Percentiles rank a stretch among this genome's conserved stretches.
Evolutionary conservation across 2,329 filamentous ascomycete species (phyloP).

Genomic region (Gyromitra esculenta): DNA sequence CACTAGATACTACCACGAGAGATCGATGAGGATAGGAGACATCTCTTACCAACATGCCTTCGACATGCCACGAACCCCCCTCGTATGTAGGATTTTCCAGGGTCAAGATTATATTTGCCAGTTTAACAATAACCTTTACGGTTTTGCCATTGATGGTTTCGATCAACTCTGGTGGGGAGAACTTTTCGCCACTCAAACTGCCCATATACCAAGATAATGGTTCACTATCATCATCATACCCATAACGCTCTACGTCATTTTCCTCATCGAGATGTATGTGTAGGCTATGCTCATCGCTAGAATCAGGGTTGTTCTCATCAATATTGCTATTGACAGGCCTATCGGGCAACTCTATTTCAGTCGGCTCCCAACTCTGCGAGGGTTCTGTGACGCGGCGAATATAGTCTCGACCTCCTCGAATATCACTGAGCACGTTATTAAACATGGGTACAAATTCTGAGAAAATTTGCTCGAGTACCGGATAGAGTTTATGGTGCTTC

Average conservation of each 20-base stretch:
- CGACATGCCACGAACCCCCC: constrained; percentile 68
- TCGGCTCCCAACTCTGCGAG: not conserved
- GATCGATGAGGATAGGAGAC: not conserved
- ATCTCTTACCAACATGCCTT: constrained; percentile 61
- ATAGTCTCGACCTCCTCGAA: not conserved
- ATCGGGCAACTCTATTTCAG: not conserved
- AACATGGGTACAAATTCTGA: constrained; percentile 59
- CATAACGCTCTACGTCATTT: not conserved
- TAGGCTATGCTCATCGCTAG: not conserved
- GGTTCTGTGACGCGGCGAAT: constrained; percentile 10
- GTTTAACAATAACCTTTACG: constrained; percentile 72
- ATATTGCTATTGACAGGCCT: not conserved
- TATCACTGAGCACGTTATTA: constrained; percentile 56
- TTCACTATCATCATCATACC: constrained; percentile 31
- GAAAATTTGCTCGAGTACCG: constrained; percentile 60
- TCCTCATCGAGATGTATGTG: not conserved
- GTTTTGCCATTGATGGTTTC: constrained; percentile 60
- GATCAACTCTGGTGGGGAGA: constrained; percentile 52
- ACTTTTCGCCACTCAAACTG: not conserved
- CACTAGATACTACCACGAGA: not conserved
- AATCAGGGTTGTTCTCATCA: not conserved
- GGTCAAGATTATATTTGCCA: constrained; percentile 69
- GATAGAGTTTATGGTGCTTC: constrained; percentile 60
- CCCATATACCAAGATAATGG: constrained; percentile 27
- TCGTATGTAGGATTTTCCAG: constrained; percentile 68